A percentile compares a stretch with the other conserved stretches of the same genome.
Evolutionary conservation across 139 green algal species (phyloP).

Genomic region (Desmodesmus armatus): DNA sequence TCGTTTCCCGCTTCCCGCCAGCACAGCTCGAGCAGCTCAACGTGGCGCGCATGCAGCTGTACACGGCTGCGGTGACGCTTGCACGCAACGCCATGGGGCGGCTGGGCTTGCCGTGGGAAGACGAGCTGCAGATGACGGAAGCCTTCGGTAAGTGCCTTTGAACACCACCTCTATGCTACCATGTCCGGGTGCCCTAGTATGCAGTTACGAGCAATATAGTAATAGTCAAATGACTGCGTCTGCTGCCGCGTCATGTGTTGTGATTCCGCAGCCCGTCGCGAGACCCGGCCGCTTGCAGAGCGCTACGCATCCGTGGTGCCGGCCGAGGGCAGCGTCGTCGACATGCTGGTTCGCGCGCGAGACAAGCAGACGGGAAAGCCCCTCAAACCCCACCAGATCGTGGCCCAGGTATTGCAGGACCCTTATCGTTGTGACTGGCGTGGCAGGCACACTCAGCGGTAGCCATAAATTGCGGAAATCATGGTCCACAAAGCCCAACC

Average conservation of each 20-base stretch:
- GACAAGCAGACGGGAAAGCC: conserved; percentile 55
- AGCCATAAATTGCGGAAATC: no score
- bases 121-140: conserved; percentile 16
- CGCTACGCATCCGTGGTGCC: conserved; percentile 25
- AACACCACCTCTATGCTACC: no score
- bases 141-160: conserved; percentile 42
- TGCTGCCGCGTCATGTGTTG: not conserved
- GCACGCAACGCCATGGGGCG: conserved; percentile 30
- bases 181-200: no score
- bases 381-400: conserved; percentile 53
- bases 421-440: no score
- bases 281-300: not conserved
- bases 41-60: conserved; percentile 36
- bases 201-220: no score
- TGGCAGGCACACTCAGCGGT: no score
- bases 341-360: conserved; percentile 39
- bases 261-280: conserved; percentile 13
- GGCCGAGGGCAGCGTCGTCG: conserved; percentile 42
- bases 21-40: conserved; percentile 12
- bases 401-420: conserved; percentile 54
- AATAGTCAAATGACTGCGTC: not conserved
- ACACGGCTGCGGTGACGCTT: conserved; percentile 27
- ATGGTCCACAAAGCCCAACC: no score
- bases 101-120: conserved; percentile 24
- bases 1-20: conserved; percentile 24